Evolutionary conservation across 1,284 basidiomycete genomes (phyloP), one percentile per base, ranked within the genome.

Genomic region (Leccinum subrobustum): DNA sequence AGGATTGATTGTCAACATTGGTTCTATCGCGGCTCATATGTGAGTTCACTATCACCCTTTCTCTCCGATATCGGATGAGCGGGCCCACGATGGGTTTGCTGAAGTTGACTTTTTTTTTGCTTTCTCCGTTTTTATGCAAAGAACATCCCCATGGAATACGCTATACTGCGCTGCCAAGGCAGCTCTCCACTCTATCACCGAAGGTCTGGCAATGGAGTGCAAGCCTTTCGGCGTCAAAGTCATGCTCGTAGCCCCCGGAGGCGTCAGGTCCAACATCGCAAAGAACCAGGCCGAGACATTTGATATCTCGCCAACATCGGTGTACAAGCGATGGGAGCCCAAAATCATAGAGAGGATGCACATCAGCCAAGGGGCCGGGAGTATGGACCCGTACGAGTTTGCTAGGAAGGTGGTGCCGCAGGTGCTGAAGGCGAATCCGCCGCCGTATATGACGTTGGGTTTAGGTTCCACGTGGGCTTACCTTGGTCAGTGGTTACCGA

Each of bases 1-100:
- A 31, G 91, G 91, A 0, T 72, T 84, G 14, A 84, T 93, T 59
- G 80, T 93, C 56, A 92, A 92, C 68, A 83, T 92, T 20, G 88
- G 91, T 16, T 90, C 87, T 1, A 73, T 90, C 48, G 83, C 81
- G 11, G 90, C 83, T 6, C 79, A 85, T 50, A 73, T 83, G 83
- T 85, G 68, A 64, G 83, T 77, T n/a, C 6, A 9, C 12, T 4
- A 12, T 33, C 16, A 0, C 16, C n/a, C 39, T 42, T 42, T 42
- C 39, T 18, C 37, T 39, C 16, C 7, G n/a, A 39, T 39, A 8
- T 8, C 37, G 16, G 8, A 39, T 31, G 29, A 1, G 16, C 16
- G 16, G 8, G 37, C n/a, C 37, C 16, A 39, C 37, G n/a, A 1
- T 8, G 16, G 16, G 16, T 42, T n/a, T n/a, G 16, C 39, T 42